Evolutionary conservation across 169 alveolate genomes (phyloP), one percentile per base, ranked within the genome.

Genomic region (Plasmodium coatneyi): DNA sequence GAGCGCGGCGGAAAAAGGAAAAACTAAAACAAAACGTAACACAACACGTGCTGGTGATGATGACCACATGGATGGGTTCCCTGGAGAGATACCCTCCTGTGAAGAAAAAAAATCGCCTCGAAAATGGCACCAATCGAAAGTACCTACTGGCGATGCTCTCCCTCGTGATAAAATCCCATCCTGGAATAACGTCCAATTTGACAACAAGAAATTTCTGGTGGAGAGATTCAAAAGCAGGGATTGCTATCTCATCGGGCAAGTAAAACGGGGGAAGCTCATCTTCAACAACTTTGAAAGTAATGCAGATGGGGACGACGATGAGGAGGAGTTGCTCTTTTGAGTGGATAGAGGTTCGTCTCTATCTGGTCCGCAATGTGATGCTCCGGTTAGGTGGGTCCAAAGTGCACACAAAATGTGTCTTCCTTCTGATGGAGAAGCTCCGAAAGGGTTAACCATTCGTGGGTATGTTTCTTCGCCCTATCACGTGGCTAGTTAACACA

Each of bases 231-330:
- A 87, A 52, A 79, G 71, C 16, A 87, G 81, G 56, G 89, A 79
- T 5, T 87, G 93, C 34, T 80, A 87, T 72, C 46, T 87, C 72
- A 32, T 87, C 9, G 82, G 89, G 19, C 87, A 87, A 22, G 93
- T 87, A 14, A 87, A 87, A 87, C 71, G 93, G 32, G 93, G 93
- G 25, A 87, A 87, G 71, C 71, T 87, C 19, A 79, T 87, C 49
- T 87, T 87, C 12, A 87, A 87, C 28, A 87, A 79, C 30, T 87
- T 87, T 16, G 93, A 87, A 56, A 79, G n/a, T 46, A 87, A 79
- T 56, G 22, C 60, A 49, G 60, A 49, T 49, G 76, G 32, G 1
- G 81, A 87, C 43, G 52, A 82, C 25, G 56, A 79, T 71, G 93
- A 87, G 19, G 93, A 87, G 22, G 92, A 84, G 10, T 74, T 87